Base-by-base conservation (phyloP, 345 rosid genomes). In the Clarkia xantiana region DNA sequence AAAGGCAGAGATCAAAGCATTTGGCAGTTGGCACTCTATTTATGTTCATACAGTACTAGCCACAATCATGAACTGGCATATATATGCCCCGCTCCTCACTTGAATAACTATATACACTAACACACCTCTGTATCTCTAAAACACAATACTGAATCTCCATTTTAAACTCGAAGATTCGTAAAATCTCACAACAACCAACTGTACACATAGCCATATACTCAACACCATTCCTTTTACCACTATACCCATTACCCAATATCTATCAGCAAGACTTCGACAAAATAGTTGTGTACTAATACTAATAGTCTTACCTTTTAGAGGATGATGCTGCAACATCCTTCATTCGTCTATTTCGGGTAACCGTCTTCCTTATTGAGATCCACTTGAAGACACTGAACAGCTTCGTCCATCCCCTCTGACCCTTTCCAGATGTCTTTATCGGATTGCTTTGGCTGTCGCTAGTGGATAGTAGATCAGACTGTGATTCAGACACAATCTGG, bases 321-420 rank as follows among this genome's bases (percentile, higher is more conserved):
- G 53, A 34, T 8, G 18, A 39, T 34, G 42, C 0, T 1, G 53
- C 42, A 29, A 7, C 36, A 49, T 49, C 42, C 40, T 10, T 11
- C 14, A 14, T 9, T 18, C 12, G 40, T 13, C 17, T 49, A 3
- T 49, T 49, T 0, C 42, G 53, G 10, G 53, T 8, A 20, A 72
- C 70, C 57, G 52, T 64, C 29, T 59, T 59, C 39, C 57, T 76
- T 40, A 83, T 60, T 12, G 76, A 72, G 51, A 91, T 72, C 91
- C 88, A 86, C 67, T 81, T 83, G 52, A 88, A 67, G 53, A 91
- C 86, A 40, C 81, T 81, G 61, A 70, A 81, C 46, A 91, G 61
- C 76, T 76, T 91, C 41, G 79, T 77, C 98, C 98, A 91, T 69
- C 96, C 75, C 70, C 60, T 83, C 56, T 81, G 82, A 20, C 89